Percentiles rank a stretch among this genome's conserved stretches.
These are phyloP conservation scores for Conringia planisiliqua DNA, from an alignment of 345 rosid genomes.

Conservation along the genomic window DNA sequence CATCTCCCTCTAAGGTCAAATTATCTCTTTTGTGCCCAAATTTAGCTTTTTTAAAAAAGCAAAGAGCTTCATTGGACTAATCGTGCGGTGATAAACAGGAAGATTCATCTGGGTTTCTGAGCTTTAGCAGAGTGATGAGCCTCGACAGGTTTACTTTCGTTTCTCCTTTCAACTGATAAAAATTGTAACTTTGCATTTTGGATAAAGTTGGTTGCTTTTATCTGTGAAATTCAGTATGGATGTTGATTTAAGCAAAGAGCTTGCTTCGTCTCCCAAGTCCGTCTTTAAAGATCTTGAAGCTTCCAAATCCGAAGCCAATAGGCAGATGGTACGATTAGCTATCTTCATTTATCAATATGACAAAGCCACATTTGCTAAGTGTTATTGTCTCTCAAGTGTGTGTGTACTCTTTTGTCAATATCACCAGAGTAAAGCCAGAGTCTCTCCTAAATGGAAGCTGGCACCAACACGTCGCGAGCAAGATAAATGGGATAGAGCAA, in stretches of 20 bases:
- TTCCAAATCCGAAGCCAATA: constrained; percentile 42
- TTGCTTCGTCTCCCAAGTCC: constrained; percentile 46
- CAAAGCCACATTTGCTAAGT: background rate
- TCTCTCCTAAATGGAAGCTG: constrained; percentile 53
- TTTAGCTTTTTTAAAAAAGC: too few relatives aligned
- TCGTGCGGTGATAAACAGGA: constrained; percentile 46
- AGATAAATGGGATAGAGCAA: constrained; percentile 90
- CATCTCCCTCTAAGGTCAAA: constrained; percentile 50
- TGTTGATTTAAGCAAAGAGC: constrained; percentile 84
- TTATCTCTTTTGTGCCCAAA: background rate
- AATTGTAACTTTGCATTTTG: background rate
- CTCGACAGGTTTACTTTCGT: constrained; percentile 64
- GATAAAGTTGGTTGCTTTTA: background rate
- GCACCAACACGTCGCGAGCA: constrained; percentile 86
- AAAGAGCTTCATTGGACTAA: background rate
- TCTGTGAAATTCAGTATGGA: constrained; percentile 49
- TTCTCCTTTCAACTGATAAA: background rate
- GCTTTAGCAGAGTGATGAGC: constrained; percentile 81
- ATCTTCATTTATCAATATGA: background rate
- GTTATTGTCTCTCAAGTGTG: constrained; percentile 10
- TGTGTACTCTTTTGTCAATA: background rate
- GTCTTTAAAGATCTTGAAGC: constrained; percentile 11
- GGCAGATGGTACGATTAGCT: constrained; percentile 4
- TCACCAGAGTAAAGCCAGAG: constrained; percentile 34
- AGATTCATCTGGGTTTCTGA: constrained; percentile 74